phyloP scores from a whole-genome alignment of 2,329 filamentous ascomycete species.

The Cytospora piceicola region DNA sequence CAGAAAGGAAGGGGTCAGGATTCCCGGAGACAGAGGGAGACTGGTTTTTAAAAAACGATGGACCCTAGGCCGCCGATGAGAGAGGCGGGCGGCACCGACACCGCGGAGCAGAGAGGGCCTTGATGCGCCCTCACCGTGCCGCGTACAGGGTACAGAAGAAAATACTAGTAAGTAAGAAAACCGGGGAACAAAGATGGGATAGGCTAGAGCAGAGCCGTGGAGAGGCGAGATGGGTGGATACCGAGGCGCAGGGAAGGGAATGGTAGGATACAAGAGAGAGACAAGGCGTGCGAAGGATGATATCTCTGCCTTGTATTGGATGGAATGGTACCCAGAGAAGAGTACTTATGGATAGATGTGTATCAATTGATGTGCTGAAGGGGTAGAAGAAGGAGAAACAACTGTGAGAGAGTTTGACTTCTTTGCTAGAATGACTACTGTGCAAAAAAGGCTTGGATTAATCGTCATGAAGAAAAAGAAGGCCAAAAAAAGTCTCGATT shows the following conservation, averaged over 20 bases:
- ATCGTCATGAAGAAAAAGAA: background rate
- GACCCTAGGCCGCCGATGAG: background rate
- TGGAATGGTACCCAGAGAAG: background rate
- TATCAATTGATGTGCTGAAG: background rate
- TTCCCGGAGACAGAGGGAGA: background rate
- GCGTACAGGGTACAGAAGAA: slow-evolving; percentile 2
- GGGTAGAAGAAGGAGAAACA: background rate
- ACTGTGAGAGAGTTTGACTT: background rate
- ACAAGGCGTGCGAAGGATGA: background rate
- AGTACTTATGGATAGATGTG: background rate
- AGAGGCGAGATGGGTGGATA: background rate
- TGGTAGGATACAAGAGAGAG: background rate
- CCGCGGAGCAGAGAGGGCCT: background rate
- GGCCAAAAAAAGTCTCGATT: background rate
- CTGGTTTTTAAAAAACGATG: background rate
- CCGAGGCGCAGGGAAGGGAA: slow-evolving; percentile 1
- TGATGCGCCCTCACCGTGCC: slow-evolving; percentile 1
- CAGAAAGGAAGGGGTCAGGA: background rate
- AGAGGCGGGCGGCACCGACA: slow-evolving; percentile 4
- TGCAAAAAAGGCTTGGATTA: background rate
- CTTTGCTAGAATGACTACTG: background rate
- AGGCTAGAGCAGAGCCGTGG: background rate
- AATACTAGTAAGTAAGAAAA: slow-evolving; percentile 3
- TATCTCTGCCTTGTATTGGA: background rate
- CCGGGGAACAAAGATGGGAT: background rate